phyloP scores from a whole-genome alignment of 208 protist species.

The Trypanosoma vivax region DNA sequence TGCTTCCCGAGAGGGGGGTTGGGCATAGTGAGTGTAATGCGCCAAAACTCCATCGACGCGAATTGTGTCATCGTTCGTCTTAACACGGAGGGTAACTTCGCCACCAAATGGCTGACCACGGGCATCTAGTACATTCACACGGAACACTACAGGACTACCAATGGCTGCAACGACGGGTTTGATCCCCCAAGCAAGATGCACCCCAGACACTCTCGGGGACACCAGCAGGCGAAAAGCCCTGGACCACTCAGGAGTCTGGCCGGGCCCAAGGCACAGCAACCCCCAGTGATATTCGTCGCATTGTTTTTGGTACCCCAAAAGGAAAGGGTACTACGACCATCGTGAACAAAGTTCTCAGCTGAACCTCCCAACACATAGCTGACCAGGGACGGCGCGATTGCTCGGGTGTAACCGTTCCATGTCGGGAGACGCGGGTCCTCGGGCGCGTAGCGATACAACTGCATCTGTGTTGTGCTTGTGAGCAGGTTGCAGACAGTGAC shows the following conservation, averaged over 20 bases:
- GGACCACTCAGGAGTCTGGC: not conserved
- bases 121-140: conserved; percentile 10
- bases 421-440: not conserved
- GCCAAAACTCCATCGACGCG: not conserved
- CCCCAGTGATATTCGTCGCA: not conserved
- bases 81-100: conserved; percentile 1
- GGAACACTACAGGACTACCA: conserved; percentile 8
- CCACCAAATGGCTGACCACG: conserved; percentile 5
- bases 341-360: not conserved
- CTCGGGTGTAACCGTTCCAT: conserved; percentile 2
- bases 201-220: not conserved
- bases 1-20: not conserved
- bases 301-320: conserved; percentile 5
- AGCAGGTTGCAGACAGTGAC: conserved; percentile 12
- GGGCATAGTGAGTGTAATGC: conserved; percentile 4
- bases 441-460: not conserved
- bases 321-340: conserved; percentile 1
- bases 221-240: conserved; percentile 5
- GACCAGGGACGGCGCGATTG: not conserved
- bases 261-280: conserved; percentile 3
- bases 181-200: conserved; percentile 6
- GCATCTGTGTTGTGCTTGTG: not conserved
- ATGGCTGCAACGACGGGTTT: not conserved
- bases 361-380: not conserved
- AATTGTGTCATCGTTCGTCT: conserved; percentile 1